Evolutionary conservation across 495 filamentous ascomycete species (phyloP).

Genomic region (Podospora pseudopauciseta): DNA sequence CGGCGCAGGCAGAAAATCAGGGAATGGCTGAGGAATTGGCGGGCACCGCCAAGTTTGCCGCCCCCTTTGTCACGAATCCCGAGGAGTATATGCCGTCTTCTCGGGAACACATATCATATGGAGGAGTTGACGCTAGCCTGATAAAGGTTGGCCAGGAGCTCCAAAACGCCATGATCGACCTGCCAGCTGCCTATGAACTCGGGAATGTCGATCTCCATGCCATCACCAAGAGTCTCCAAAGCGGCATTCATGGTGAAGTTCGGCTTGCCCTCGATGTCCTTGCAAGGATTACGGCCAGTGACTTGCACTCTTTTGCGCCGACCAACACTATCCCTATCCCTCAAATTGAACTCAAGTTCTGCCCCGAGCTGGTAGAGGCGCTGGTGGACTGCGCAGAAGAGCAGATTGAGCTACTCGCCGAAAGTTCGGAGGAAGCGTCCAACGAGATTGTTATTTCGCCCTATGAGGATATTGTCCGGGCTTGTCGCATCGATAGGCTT

Average conservation of each 20-base stretch:
- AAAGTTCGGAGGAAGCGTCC: slow-evolving; percentile 77
- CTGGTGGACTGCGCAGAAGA: slow-evolving; percentile 88
- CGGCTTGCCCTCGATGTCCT: slow-evolving; percentile 84
- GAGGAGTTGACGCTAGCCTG: slow-evolving; percentile 61
- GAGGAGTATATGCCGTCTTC: slow-evolving; percentile 61
- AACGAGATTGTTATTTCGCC: slow-evolving; percentile 74
- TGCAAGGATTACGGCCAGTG: slow-evolving; percentile 47
- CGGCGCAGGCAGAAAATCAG: slow-evolving; percentile 33
- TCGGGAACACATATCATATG: slow-evolving; percentile 56
- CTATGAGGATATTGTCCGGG: slow-evolving; percentile 84
- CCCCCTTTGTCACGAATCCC: slow-evolving; percentile 35
- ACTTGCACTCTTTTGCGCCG: slow-evolving; percentile 43
- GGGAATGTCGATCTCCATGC: slow-evolving; percentile 87
- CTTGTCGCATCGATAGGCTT: slow-evolving; percentile 66
- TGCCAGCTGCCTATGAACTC: slow-evolving; percentile 72
- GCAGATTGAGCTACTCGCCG: slow-evolving; percentile 72
- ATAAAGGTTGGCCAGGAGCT: slow-evolving; percentile 61
- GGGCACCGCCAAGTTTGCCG: slow-evolving; percentile 31
- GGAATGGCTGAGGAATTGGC: slow-evolving; percentile 22
- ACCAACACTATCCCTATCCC: slow-evolving; percentile 21
- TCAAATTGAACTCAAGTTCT: slow-evolving; percentile 57
- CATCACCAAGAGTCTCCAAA: slow-evolving; percentile 88
- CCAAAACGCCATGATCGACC: slow-evolving; percentile 59
- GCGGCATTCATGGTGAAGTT: slow-evolving; percentile 82
- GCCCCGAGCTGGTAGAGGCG: slow-evolving; percentile 84